A percentile compares a stretch with the other conserved stretches of the same genome.
Evolutionary conservation across 1,284 basidiomycete species (phyloP).

Genomic region (Ceratobasidium sp.): DNA sequence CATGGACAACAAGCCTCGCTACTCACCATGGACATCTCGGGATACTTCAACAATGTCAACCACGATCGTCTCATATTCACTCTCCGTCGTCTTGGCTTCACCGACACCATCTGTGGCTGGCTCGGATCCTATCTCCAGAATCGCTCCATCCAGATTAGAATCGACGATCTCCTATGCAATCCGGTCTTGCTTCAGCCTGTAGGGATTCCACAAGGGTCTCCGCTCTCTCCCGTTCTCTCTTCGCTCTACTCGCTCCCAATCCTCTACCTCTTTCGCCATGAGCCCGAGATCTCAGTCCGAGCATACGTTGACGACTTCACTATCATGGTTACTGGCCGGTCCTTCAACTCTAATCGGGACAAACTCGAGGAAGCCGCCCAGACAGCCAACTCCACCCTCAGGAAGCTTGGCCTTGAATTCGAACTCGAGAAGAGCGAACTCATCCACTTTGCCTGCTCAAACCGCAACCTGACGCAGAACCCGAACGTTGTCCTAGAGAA

Average conservation of each 20-base stretch:
- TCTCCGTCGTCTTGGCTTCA: conserved; percentile 32
- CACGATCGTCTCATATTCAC: conserved; percentile 41
- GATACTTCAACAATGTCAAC: conserved; percentile 48
- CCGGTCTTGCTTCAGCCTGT: background rate
- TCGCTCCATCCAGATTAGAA: conserved; percentile 44
- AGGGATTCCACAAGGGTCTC: conserved; percentile 37
- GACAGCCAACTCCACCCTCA: background rate
- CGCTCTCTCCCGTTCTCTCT: conserved; percentile 29
- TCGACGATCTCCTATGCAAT: conserved; percentile 42
- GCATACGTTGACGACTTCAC: conserved; percentile 26
- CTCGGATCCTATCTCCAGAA: conserved; percentile 39
- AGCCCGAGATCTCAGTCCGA: background rate
- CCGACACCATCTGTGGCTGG: conserved; percentile 35
- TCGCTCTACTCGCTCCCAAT: conserved; percentile 35
- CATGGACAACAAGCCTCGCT: conserved; percentile 43
- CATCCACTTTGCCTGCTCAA: conserved; percentile 6
- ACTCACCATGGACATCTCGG: conserved; percentile 48
- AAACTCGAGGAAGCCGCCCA: background rate
- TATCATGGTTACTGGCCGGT: no score
- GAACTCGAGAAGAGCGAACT: conserved; percentile 8
- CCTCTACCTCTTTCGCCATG: conserved; percentile 2
- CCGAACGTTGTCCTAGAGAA: background rate
- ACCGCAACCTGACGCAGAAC: background rate
- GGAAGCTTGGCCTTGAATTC: background rate
- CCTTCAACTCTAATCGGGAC: background rate